Conservation (phyloP, 1,139 yeast genomes). For the Arxiozyma telluris region DNA sequence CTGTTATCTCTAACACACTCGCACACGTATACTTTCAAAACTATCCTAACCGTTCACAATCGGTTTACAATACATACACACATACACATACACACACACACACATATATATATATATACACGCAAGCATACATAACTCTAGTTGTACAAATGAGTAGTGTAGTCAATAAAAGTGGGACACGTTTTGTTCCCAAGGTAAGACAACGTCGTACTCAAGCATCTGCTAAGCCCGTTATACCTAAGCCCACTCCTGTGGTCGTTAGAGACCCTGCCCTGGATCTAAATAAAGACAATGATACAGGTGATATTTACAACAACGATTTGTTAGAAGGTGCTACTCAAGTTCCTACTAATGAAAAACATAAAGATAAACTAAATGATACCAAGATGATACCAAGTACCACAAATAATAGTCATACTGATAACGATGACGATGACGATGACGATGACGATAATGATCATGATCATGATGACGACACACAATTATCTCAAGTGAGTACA, state of each 20-base stretch:
- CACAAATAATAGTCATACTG: not conserved
- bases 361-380: not conserved
- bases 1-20: no score
- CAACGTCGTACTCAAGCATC: slow-evolving; percentile 30
- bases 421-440: not conserved
- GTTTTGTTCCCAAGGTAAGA: slow-evolving; percentile 34
- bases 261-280: slow-evolving; percentile 3
- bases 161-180: slow-evolving; percentile 34
- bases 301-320: not conserved
- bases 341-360: slow-evolving; percentile 1
- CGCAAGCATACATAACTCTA: no score
- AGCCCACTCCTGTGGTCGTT: slow-evolving; percentile 4
- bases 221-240: slow-evolving; percentile 7
- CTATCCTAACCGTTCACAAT: no score
- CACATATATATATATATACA: no score
- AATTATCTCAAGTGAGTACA: slow-evolving; percentile 13
- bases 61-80: no score
- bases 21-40: no score
- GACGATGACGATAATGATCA: slow-evolving; percentile 1
- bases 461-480: not conserved
- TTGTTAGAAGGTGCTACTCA: slow-evolving; percentile 8
- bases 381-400: not conserved
- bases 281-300: slow-evolving; percentile 6
- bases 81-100: no score
- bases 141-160: slow-evolving; percentile 28